Conservation (phyloP, 352 stramenopile genomes). For the Phytopythium delawarense region DNA sequence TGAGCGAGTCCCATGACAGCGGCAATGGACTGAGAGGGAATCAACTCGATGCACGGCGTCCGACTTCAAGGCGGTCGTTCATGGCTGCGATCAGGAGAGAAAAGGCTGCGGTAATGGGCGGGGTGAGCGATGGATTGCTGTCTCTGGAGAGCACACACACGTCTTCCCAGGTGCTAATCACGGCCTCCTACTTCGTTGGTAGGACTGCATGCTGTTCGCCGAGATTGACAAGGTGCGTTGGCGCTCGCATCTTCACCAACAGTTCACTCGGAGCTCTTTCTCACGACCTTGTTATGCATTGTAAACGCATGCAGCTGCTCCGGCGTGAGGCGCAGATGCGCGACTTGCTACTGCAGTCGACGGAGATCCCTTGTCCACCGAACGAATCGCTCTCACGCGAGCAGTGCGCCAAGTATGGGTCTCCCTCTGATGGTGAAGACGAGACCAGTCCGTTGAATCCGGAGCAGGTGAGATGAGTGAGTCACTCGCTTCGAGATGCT, state of each 20-base stretch:
- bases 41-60: background rate
- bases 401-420: background rate
- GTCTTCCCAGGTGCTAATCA: background rate
- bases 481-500: background rate
- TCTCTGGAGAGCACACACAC: background rate
- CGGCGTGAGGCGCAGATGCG: slow-evolving; percentile 31
- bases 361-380: slow-evolving; percentile 5
- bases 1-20: background rate
- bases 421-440: slow-evolving; percentile 1
- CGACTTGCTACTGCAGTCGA: slow-evolving; percentile 34
- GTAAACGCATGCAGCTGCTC: slow-evolving; percentile 15
- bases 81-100: background rate
- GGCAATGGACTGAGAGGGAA: background rate
- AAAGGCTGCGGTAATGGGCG: background rate
- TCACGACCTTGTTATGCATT: background rate
- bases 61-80: background rate
- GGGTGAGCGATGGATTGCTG: background rate
- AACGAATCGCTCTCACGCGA: background rate
- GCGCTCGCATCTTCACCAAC: too few species aligned
- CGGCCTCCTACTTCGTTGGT: background rate
- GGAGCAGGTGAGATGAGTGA: slow-evolving; percentile 13
- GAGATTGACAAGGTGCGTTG: slow-evolving; percentile 36
- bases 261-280: background rate
- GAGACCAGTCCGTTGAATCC: slow-evolving; percentile 11
- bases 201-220: slow-evolving; percentile 22